Percentiles rank a stretch among this genome's conserved stretches.
Evolutionary conservation across 1,139 yeast genomes (phyloP).

Genomic region (Kodamaea ohmeri): DNA sequence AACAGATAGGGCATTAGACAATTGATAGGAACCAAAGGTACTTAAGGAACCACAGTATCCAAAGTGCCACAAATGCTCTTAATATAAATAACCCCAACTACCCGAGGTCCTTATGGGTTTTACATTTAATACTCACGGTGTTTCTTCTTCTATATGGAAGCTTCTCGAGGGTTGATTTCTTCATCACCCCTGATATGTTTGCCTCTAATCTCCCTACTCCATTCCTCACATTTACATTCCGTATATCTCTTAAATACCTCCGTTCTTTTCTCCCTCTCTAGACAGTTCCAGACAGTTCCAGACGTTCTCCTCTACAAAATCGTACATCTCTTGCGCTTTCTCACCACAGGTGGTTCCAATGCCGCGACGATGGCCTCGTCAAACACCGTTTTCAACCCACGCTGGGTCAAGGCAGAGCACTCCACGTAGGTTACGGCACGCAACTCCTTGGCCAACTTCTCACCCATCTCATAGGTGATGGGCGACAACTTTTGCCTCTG

Average conservation of each 20-base stretch:
- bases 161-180: too few relatives aligned
- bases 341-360: slow-evolving; percentile 83
- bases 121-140: too few relatives aligned
- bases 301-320: slow-evolving; percentile 14
- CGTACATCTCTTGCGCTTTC: slow-evolving; percentile 79
- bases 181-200: too few relatives aligned
- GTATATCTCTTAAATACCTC: slow-evolving; percentile 2
- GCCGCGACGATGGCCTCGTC: slow-evolving; percentile 98
- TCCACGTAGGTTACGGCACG: slow-evolving; percentile 96
- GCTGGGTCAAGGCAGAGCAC: slow-evolving; percentile 96
- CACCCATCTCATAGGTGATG: slow-evolving; percentile 84
- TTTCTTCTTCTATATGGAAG: too few relatives aligned
- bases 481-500: slow-evolving; percentile 89
- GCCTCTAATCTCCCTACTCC: neutral
- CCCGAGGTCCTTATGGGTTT: too few relatives aligned
- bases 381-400: slow-evolving; percentile 92
- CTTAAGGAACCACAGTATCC: too few relatives aligned
- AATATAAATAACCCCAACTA: too few relatives aligned
- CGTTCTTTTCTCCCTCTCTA: slow-evolving; percentile 3
- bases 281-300: slow-evolving; percentile 7
- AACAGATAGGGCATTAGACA: too few relatives aligned
- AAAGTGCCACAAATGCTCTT: too few relatives aligned
- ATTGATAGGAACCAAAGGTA: too few relatives aligned
- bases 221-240: slow-evolving; percentile 1
- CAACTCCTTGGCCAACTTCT: slow-evolving; percentile 85